Percentiles rank a stretch among this genome's conserved stretches.
phyloP scores from a whole-genome alignment of 108 stramenopile species.

The Skeletonema marinoi region DNA sequence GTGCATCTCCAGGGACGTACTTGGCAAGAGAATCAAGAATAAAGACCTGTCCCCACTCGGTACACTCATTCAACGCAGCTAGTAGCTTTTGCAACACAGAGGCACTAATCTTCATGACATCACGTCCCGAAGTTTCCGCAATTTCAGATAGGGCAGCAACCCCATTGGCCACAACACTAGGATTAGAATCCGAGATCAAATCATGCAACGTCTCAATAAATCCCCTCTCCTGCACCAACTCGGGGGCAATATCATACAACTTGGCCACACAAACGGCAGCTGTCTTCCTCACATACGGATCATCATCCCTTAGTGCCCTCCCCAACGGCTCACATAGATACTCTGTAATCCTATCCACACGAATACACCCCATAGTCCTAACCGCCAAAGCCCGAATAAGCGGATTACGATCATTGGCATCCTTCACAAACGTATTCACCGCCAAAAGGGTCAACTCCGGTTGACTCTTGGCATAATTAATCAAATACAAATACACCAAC shows the following conservation, averaged over 20 bases:
- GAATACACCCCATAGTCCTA: constrained; percentile 99
- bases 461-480: constrained; percentile 99
- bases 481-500: constrained; percentile 98
- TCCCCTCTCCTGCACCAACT: constrained; percentile 95
- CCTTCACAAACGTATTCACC: constrained; percentile 99
- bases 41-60: constrained; percentile 99
- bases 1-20: constrained; percentile 91
- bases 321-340: constrained; percentile 97
- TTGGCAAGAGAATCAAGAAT: constrained; percentile 97
- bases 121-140: constrained; percentile 92
- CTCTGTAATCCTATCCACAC: constrained; percentile 99
- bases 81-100: constrained; percentile 95
- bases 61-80: constrained; percentile 99
- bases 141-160: constrained; percentile 99
- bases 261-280: constrained; percentile 99
- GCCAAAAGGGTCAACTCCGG: constrained; percentile 98
- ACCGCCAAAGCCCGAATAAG: constrained; percentile 98
- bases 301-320: constrained; percentile 94
- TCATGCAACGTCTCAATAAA: constrained; percentile 96
- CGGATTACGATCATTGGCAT: constrained; percentile 97
- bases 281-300: constrained; percentile 98
- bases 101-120: constrained; percentile 94
- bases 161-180: constrained; percentile 98
- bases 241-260: constrained; percentile 98
- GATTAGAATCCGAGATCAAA: constrained; percentile 95